Evolutionary conservation across 805 yeast species (phyloP), one percentile per base, ranked within the genome.

Genomic region (Lachancea sp.): DNA sequence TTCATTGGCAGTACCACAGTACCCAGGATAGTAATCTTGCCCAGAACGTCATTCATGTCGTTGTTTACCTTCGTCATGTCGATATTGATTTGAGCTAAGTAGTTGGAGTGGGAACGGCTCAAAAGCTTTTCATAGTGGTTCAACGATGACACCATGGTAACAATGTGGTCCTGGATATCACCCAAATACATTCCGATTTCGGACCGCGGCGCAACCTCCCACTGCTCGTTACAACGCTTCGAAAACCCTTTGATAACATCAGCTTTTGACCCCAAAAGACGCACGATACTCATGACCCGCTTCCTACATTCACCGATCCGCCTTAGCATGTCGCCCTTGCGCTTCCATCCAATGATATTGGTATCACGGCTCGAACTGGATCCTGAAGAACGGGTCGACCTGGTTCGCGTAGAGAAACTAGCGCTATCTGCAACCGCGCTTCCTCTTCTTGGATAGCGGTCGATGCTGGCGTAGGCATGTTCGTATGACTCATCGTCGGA

Each of bases 51-150:
- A 61, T 92, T 92, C 77, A 94, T 90, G 53, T 90, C 97, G 55
- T 92, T 92, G 64, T 89, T 92, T 11, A 89, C 96, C 59, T 81
- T 81, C 8, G 97, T 92, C 97, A 90, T 92, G 60, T 92, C 97
- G 47, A 92, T 90, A 58, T 92, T 92, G 57, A 92, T 84, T 59
- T 90, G 97, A 1, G 98, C 98, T 54, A 90, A 70, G 60, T 92
- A 92, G 62, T 92, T 92, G 8, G 96, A 84, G 63, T 92, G 98
- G n/a, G 92, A 83, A 43, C 98, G 72, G 1, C 97, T 95, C 41
- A 92, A 71, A 33, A 92, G 69, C 64, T 92, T 92, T 56, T 92
- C 98, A 63, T 86, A 90, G 62, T 92, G 98, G 56, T 88, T 89
- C 47, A 92, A 70, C 3, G 94, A 79, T 55, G 92, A 96, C 1